Conservation (phyloP, 257 asterid species). For the Solanum boliviense region DNA sequence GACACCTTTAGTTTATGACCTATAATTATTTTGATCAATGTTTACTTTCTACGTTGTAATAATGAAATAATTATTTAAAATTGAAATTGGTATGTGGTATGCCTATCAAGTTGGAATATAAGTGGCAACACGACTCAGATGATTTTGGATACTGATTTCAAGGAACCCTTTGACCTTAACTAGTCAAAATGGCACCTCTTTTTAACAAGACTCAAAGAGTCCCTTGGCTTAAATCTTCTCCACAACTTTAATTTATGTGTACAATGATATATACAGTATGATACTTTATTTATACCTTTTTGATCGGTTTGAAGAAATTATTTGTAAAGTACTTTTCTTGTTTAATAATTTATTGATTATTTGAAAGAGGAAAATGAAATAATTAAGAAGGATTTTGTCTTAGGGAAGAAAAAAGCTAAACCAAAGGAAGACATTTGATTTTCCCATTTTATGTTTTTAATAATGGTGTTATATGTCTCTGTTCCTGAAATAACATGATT, state of each 20-base stretch:
- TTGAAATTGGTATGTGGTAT: neutral
- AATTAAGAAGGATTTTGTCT: neutral
- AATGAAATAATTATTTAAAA: neutral
- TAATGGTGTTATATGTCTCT: neutral
- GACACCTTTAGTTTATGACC: neutral
- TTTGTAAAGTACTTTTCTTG: too few relatives aligned
- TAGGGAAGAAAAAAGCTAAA: neutral
- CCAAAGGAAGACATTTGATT: neutral
- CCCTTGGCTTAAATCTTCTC: neutral
- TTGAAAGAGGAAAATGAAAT: neutral
- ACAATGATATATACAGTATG: neutral
- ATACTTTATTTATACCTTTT: neutral
- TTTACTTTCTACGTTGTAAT: neutral
- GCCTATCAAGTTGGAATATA: neutral
- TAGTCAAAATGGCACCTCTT: neutral
- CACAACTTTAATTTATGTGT: too few relatives aligned
- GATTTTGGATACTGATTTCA: neutral
- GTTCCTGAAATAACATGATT: neutral
- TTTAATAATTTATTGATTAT: too few relatives aligned
- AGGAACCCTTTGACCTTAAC: neutral
- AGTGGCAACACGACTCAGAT: rapidly evolving
- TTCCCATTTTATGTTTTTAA: neutral
- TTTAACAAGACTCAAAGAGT: too few relatives aligned
- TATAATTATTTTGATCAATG: too few relatives aligned
- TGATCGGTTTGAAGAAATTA: neutral